Base-by-base conservation (phyloP, 2,329 filamentous ascomycete species). In the Pestalotiopsis sp. region DNA sequence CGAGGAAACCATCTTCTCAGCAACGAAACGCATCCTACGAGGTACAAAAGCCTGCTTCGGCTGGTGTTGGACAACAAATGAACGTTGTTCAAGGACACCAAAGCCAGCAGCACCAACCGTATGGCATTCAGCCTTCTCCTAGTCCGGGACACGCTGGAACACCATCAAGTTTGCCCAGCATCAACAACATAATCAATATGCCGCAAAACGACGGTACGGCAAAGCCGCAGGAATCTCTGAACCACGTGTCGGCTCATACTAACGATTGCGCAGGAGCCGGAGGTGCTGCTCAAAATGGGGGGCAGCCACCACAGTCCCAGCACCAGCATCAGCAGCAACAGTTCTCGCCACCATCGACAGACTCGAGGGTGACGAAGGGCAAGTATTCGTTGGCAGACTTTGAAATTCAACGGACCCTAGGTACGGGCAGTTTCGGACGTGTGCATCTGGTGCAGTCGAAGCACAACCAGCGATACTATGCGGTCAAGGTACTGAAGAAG, bases 401-500 rank as follows among this genome's bases (percentile, higher is more conserved):
- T 78, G 87, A 91, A 70, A 91, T 99, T 73, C 89, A 95, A 83
- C 90, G 96, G 75, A 99, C 96, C 49, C 86, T 99, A 72, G 96
- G 96, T 65, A 99, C 96, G 41, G 96, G 96, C 77, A 98, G 95
- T 81, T 99, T 99, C 82, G 96, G 96, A 60, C 89, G 96, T 74
- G 96, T 99, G 59, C 96, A 99, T 79, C 86, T 99, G 70, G 96
- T 98, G 66, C 96, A 98, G 83, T 98, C 95, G 73, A 96, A 95
- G 82, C 96, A 99, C 84, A 99, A 99, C 81, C 93, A 97, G 83
- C 91, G 96, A 71, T 99, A 95, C 86, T 99, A 99, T 83, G 96
- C 96, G 60, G 92, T 99, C 82, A 99, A 99, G 84, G 96, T 99
- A 73, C 84, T 99, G 82, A 99, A 99, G 82, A 99, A 99, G 87